Evolutionary conservation across 2,329 filamentous ascomycete species (phyloP).

Genomic region (Harringtonia lauricola): DNA sequence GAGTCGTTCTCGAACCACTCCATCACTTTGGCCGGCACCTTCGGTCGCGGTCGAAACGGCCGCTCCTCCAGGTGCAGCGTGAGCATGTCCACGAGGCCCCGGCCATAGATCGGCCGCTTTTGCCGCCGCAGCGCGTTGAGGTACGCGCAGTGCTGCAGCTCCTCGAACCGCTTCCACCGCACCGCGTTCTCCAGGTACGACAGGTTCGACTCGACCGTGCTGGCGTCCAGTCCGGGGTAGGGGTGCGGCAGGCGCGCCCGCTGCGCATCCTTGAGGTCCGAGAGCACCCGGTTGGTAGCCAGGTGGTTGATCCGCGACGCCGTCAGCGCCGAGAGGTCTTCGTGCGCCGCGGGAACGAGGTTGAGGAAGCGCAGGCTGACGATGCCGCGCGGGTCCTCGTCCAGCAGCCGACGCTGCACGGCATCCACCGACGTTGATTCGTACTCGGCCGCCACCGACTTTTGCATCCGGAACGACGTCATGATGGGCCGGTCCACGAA

Average conservation of each 20-base stretch:
- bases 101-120: constrained; percentile 71
- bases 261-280: constrained; percentile 63
- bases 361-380: constrained; percentile 72
- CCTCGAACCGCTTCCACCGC: constrained; percentile 60
- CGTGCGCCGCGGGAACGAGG: constrained; percentile 60
- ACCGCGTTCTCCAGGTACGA: constrained; percentile 61
- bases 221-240: constrained; percentile 46
- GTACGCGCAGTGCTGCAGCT: constrained; percentile 71
- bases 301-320: constrained; percentile 51
- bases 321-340: constrained; percentile 48
- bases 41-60: constrained; percentile 49
- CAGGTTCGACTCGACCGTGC: constrained; percentile 58
- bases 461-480: constrained; percentile 87
- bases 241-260: constrained; percentile 47
- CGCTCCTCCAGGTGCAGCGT: constrained; percentile 51
- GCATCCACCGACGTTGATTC: constrained; percentile 55
- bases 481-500: constrained; percentile 95
- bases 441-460: constrained; percentile 65
- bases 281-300: constrained; percentile 58
- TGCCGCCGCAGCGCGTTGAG: constrained; percentile 73
- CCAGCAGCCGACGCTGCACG: constrained; percentile 54
- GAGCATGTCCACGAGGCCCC: constrained; percentile 63
- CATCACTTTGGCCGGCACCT: constrained; percentile 50
- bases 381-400: constrained; percentile 46
- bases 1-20: constrained; percentile 69